A percentile compares a stretch with the other conserved stretches of the same genome.
phyloP scores from a whole-genome alignment of 306 rosid species.

The Comarum palustre region DNA sequence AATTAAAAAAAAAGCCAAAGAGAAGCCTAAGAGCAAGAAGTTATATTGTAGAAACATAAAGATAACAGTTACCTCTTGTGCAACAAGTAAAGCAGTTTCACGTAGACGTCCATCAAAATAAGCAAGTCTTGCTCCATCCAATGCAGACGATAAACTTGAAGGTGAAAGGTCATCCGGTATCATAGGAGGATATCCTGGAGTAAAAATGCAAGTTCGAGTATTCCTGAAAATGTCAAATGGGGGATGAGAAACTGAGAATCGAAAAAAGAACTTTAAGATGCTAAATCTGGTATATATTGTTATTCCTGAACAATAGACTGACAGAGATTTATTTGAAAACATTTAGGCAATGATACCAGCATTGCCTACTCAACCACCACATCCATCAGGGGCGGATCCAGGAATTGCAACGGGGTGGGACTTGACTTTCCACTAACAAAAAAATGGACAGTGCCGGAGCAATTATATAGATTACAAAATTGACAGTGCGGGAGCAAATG shows the following conservation, averaged over 20 bases:
- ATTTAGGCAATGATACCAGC: not conserved
- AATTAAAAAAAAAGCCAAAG: not conserved
- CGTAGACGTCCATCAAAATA: slow-evolving; percentile 62
- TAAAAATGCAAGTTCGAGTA: slow-evolving; percentile 78
- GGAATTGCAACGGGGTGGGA: too few relatives aligned
- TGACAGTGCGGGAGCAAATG: too few relatives aligned
- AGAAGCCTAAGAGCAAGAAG: slow-evolving; percentile 4
- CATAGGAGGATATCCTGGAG: slow-evolving; percentile 85
- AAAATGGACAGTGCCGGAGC: too few relatives aligned
- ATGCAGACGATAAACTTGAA: slow-evolving; percentile 54
- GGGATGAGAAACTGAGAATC: slow-evolving; percentile 20
- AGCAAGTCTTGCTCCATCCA: slow-evolving; percentile 70
- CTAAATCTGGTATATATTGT: too few relatives aligned
- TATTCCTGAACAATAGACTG: too few relatives aligned
- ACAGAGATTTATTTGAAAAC: not conserved
- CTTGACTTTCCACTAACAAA: too few relatives aligned
- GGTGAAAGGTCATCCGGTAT: slow-evolving; percentile 59
- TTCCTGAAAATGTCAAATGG: slow-evolving; percentile 47
- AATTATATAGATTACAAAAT: too few relatives aligned
- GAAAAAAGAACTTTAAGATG: not conserved
- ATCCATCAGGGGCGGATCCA: too few relatives aligned
- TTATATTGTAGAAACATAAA: slow-evolving; percentile 13
- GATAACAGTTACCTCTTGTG: slow-evolving; percentile 64
- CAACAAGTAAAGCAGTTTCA: slow-evolving; percentile 72
- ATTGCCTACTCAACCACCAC: not conserved